Base-by-base conservation (phyloP, 1,284 basidiomycete species). In the Cryptococcus floricola region DNA sequence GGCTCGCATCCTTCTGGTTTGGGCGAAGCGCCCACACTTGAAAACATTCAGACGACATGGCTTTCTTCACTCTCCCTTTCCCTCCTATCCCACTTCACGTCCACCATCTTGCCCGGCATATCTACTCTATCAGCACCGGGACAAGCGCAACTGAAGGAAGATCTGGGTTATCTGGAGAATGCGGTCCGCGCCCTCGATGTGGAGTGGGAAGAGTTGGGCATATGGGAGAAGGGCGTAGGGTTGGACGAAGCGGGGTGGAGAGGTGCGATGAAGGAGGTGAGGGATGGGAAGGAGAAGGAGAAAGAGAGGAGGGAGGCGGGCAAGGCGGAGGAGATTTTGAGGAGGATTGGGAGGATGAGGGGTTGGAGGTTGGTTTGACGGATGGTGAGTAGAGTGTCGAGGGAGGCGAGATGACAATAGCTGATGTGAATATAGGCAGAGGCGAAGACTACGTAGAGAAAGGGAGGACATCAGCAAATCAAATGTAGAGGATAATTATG, bases 131-230 rank as follows among this genome's bases (percentile, higher is more conserved):
- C 83, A 10, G 68, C 76, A 4, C 76, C 81, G 1, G 95, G 93
- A 0, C 84, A 87, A 2, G 84, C 85, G 9, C 95, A 98, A 70
- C 81, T 98, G n/a, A 81, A 83, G 1, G 87, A 87, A 1, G 95
- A 98, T 76, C 76, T 98, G 53, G 87, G 84, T 25, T 96, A 97
- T 74, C 80, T 98, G 27, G 83, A 83, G 14, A 96, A 94, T 67
- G 92, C 97, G 42, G 87, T 93, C n/a, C 80, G 86, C 38, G 91
- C 91, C 23, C 80, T 98, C 50, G 92, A 94, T 66, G 89, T 94
- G 5, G 89, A 93, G 63, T 86, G 82, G 71, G 82, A 83, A 2
- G 85, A 85, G 38, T 76, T 93, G 39, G 86, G 87, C 59, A 79
- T 78, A 64, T 93, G 89, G 90, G 85, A 82, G 69, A 82, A 83